Base-by-base conservation (phyloP, 306 rosid genomes). In the Trifolium subterraneum region DNA sequence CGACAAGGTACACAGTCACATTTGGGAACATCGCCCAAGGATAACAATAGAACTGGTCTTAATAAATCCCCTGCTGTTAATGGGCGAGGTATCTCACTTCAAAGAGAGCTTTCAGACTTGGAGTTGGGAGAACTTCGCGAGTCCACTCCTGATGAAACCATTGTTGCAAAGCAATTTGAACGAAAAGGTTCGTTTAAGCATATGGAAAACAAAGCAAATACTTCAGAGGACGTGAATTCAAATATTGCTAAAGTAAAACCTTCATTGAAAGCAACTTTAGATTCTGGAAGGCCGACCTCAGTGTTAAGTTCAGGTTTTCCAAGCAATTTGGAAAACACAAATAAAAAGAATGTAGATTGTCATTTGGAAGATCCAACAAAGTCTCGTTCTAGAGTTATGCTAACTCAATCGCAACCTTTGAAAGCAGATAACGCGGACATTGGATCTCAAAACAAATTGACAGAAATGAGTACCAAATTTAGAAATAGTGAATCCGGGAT, bases 101-200 rank as follows among this genome's bases (percentile, higher is more conserved):
- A 88, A 80, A 82, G 97, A 87, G 97, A 90, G 86, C 77, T 75
- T 82, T 94, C 99, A 70, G 99, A 94, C 74, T 84, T 90, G 86
- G 97, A 94, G 84, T 71, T 94, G 81, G 99, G 99, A 10, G 99
- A 94, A 86, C 89, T 94, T 78, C 97, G 96, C 64, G 97, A 93
- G 77, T 90, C 92, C 36, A 76, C 87, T 67, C 86, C 90, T 2
- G 99, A 92, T 78, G 95, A 86, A 67, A 76, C 80, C 61, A 81
- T 68, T 16, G 82, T 56, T 41, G 80, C 84, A 78, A 94, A 86
- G 82, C 91, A 86, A 78, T 84, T 91, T 82, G 98, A 94, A 35
- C 85, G 88, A 68, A 94, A 80, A 83, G 79, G 79, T 74, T 88
- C 98, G 8, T 90, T 81, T 77, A 95, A 86, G 81, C 93, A 48